Conservation (phyloP, 83 land plant species). For the Larix sibirica region DNA sequence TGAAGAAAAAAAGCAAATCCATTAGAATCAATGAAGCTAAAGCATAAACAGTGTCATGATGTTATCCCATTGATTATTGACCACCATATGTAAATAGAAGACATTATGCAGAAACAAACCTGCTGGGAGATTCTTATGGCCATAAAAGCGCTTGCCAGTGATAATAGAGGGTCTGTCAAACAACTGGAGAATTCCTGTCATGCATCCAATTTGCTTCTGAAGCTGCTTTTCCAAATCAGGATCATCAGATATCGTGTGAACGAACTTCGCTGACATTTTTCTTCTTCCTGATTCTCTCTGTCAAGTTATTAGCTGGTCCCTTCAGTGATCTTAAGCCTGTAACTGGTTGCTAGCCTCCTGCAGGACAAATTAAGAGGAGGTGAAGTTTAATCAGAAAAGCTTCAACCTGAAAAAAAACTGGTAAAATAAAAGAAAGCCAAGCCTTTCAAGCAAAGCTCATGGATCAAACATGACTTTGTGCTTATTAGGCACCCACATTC, state of each 20-base stretch:
- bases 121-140: slow-evolving; percentile 55
- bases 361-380: too few relatives aligned
- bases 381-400: too few relatives aligned
- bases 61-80: not conserved
- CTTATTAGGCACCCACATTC: too few relatives aligned
- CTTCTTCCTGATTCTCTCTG: not conserved
- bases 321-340: too few relatives aligned
- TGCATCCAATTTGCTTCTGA: slow-evolving; percentile 82
- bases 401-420: too few relatives aligned
- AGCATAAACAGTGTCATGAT: not conserved
- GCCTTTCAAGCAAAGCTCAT: too few relatives aligned
- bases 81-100: too few relatives aligned
- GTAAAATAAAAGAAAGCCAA: too few relatives aligned
- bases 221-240: slow-evolving; percentile 58
- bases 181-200: slow-evolving; percentile 83
- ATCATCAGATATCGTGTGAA: slow-evolving; percentile 69
- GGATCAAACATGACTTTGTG: too few relatives aligned
- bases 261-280: slow-evolving; percentile 67
- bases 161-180: slow-evolving; percentile 70
- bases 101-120: slow-evolving; percentile 25
- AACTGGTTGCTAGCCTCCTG: too few relatives aligned
- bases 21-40: not conserved
- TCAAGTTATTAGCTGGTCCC: too few relatives aligned
- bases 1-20: slow-evolving; percentile 2
- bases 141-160: slow-evolving; percentile 43